A percentile compares a stretch with the other conserved stretches of the same genome.
Conservation (phyloP, 805 yeast species). For the Pichia exigua region DNA sequence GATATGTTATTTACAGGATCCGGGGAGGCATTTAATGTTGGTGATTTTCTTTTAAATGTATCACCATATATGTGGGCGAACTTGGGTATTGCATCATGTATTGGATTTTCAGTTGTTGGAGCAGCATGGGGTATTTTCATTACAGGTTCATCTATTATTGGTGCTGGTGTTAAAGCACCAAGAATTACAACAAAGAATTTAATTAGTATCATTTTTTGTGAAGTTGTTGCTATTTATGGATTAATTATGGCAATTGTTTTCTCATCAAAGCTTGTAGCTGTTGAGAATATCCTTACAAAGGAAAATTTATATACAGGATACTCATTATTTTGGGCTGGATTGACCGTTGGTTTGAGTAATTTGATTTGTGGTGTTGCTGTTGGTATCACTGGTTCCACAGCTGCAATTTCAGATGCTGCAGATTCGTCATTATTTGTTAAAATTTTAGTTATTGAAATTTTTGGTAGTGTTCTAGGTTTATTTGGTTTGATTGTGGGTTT, state of each 20-base stretch:
- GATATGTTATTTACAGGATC: constrained; percentile 80
- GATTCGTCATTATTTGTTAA: constrained; percentile 92
- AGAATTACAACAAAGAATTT: constrained; percentile 95
- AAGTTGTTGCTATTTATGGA: constrained; percentile 98
- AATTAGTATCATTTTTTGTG: constrained; percentile 96
- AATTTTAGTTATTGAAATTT: constrained; percentile 93
- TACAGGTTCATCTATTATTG: constrained; percentile 89
- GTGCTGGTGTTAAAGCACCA: constrained; percentile 98
- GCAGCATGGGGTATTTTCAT: constrained; percentile 99
- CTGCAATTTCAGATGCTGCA: constrained; percentile 96
- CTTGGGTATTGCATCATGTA: constrained; percentile 82
- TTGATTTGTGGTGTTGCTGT: constrained; percentile 95
- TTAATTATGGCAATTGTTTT: constrained; percentile 96
- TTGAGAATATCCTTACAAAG: constrained; percentile 62
- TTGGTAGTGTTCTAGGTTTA: constrained; percentile 91
- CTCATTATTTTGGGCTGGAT: constrained; percentile 95
- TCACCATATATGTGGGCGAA: constrained; percentile 98
- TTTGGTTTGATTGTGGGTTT: constrained; percentile 95
- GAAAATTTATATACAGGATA: constrained; percentile 91
- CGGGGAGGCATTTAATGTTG: constrained; percentile 88
- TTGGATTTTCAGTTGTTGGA: constrained; percentile 91
- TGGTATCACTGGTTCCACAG: constrained; percentile 97
- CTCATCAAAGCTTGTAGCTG: constrained; percentile 74
- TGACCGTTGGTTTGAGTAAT: constrained; percentile 90
- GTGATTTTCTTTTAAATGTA: constrained; percentile 72